Conservation (phyloP, 129 eudicot genomes). For the Silybum marianum region DNA sequence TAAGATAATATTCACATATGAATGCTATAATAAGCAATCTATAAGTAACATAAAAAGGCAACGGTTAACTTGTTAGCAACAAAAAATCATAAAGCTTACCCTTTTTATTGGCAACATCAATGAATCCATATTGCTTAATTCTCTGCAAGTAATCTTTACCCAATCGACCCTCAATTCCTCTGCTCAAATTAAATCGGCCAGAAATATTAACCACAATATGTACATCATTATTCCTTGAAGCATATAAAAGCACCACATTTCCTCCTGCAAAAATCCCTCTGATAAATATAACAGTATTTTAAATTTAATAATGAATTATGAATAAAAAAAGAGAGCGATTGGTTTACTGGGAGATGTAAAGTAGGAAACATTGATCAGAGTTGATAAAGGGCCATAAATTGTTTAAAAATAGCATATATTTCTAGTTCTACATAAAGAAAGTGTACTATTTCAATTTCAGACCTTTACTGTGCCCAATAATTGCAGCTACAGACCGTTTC, state of each 20-base stretch:
- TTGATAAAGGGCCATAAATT: no score
- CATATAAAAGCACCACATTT: conserved; percentile 71
- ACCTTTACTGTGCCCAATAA: conserved; percentile 94
- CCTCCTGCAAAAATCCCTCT: conserved; percentile 53
- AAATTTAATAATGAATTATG: not conserved
- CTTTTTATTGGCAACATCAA: conserved; percentile 53
- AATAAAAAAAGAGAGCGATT: not conserved
- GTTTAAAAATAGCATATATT: not conserved
- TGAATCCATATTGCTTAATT: conserved; percentile 48
- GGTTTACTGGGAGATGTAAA: no score
- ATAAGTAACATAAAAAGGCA: not conserved
- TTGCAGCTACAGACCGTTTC: conserved; percentile 40
- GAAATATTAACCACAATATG: conserved; percentile 58
- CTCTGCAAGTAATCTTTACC: conserved; percentile 59
- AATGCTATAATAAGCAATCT: not conserved
- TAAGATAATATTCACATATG: not conserved
- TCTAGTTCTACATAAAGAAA: conserved; percentile 4
- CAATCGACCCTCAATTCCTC: conserved; percentile 76
- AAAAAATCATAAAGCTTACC: conserved; percentile 35
- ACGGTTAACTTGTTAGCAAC: not conserved
- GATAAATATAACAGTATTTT: conserved; percentile 9
- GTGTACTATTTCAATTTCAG: not conserved
- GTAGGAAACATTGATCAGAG: no score
- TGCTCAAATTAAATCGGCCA: conserved; percentile 63
- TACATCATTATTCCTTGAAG: conserved; percentile 57